phyloP scores from a whole-genome alignment of 2,329 filamentous ascomycete genomes.

The Aureobasidium zeae region DNA sequence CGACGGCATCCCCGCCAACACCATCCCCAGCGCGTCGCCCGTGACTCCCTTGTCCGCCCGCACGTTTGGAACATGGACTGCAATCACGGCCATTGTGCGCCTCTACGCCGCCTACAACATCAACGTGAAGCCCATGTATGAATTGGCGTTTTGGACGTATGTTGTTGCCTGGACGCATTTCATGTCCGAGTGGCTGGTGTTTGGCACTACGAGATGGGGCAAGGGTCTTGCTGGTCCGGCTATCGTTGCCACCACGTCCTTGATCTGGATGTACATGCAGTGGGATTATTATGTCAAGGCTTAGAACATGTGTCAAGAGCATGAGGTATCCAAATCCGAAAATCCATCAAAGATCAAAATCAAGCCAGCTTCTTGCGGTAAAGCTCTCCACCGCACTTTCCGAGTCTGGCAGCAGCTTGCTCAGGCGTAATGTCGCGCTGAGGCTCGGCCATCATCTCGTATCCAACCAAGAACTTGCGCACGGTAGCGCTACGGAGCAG shows the following conservation, averaged over 20 bases:
- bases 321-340: neutral
- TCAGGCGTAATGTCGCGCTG: conserved; percentile 97
- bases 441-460: conserved; percentile 95
- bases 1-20: conserved; percentile 21
- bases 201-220: conserved; percentile 61
- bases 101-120: conserved; percentile 80
- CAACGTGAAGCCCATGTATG: conserved; percentile 60
- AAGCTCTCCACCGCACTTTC: conserved; percentile 67
- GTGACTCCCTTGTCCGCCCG: conserved; percentile 68
- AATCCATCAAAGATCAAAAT: neutral
- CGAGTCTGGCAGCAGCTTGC: conserved; percentile 73
- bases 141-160: conserved; percentile 75
- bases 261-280: conserved; percentile 57
- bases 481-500: conserved; percentile 86
- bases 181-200: conserved; percentile 69
- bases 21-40: conserved; percentile 30
- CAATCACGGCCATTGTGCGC: conserved; percentile 66
- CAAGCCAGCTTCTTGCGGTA: conserved; percentile 58
- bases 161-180: conserved; percentile 70
- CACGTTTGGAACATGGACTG: conserved; percentile 81
- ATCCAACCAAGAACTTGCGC: conserved; percentile 91
- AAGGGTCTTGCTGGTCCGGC: conserved; percentile 51
- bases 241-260: conserved; percentile 45
- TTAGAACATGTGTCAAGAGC: conserved; percentile 2
- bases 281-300: conserved; percentile 58